A percentile compares a stretch with the other conserved stretches of the same genome.
These are phyloP conservation scores for Ophiostoma australiae DNA, from an alignment of 2,329 filamentous ascomycete species.

Conservation along the genomic window DNA sequence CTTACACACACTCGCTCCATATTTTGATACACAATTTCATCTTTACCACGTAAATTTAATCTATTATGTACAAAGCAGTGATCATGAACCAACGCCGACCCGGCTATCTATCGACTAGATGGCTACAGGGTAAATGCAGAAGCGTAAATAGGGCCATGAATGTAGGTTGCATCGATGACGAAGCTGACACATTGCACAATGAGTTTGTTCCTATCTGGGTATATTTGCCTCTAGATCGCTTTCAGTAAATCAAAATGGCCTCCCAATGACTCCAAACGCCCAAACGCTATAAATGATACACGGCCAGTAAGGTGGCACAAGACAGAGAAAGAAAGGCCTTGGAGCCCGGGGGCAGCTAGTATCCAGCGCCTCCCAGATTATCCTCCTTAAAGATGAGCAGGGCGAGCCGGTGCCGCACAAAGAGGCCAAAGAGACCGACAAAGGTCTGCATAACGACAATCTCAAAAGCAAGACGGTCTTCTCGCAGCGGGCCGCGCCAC, in stretches of 20 bases:
- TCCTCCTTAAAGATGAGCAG: slow-evolving; percentile 86
- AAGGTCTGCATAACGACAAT: slow-evolving; percentile 72
- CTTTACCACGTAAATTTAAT: background rate
- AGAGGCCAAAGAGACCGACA: slow-evolving; percentile 75
- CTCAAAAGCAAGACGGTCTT: slow-evolving; percentile 76
- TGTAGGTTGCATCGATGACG: background rate
- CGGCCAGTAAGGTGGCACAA: background rate
- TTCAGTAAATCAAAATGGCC: background rate
- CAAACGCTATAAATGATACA: slow-evolving; percentile 2
- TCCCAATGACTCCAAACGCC: slow-evolving; percentile 4
- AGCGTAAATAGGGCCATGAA: background rate
- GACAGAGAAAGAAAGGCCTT: background rate
- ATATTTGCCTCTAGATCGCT: background rate
- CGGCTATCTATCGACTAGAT: too few relatives aligned
- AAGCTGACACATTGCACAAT: background rate
- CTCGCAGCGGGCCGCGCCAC: slow-evolving; percentile 85
- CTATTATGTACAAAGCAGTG: background rate
- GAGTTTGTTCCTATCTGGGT: background rate
- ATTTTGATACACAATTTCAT: background rate
- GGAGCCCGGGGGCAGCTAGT: background rate
- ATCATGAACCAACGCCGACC: background rate
- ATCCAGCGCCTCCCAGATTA: slow-evolving; percentile 52
- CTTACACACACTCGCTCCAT: background rate
- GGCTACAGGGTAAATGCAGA: background rate
- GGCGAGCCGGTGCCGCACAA: slow-evolving; percentile 80